A percentile compares a stretch with the other conserved stretches of the same genome.
These are phyloP conservation scores for Alternaria solani DNA, from an alignment of 2,329 filamentous ascomycete genomes.

Conservation along the genomic window DNA sequence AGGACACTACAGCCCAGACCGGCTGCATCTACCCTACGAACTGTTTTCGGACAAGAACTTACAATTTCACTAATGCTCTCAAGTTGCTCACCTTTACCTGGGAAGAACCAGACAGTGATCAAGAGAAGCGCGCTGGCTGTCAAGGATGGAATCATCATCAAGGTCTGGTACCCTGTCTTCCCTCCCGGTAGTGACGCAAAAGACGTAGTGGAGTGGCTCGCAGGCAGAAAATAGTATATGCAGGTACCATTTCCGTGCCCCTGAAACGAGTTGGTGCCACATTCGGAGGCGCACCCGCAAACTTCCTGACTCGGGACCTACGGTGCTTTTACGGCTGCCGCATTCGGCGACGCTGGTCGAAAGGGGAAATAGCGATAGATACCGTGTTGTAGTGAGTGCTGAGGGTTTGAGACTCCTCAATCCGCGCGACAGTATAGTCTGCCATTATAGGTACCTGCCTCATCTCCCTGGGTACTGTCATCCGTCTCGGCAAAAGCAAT, in stretches of 20 bases:
- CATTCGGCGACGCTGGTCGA: conserved; percentile 9
- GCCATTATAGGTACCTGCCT: conserved; percentile 7
- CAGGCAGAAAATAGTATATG: conserved; percentile 31
- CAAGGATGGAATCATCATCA: conserved; percentile 51
- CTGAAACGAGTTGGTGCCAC: conserved; percentile 34
- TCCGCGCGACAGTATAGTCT: not conserved
- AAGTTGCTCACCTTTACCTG: conserved; percentile 53
- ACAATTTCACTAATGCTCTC: conserved; percentile 47
- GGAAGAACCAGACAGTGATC: conserved; percentile 47
- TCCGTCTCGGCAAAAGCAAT: conserved; percentile 20
- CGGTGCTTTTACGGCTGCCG: conserved; percentile 11
- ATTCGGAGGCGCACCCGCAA: conserved; percentile 23
- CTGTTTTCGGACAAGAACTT: conserved; percentile 53
- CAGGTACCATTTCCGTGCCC: conserved; percentile 27
- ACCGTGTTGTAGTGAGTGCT: not conserved
- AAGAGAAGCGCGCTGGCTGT: conserved; percentile 52
- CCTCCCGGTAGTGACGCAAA: conserved; percentile 52
- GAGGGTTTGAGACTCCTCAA: not conserved
- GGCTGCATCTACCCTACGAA: conserved; percentile 52
- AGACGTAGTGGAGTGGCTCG: conserved; percentile 49
- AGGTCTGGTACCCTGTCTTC: conserved; percentile 56
- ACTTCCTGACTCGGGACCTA: conserved; percentile 28
- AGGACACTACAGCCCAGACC: conserved; percentile 51
- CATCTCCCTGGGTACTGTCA: conserved; percentile 19
- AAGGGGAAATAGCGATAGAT: not conserved